These are phyloP conservation scores for Eurotiales sp. DNA, from an alignment of 2,329 filamentous ascomycete species.

Conservation along the genomic window DNA sequence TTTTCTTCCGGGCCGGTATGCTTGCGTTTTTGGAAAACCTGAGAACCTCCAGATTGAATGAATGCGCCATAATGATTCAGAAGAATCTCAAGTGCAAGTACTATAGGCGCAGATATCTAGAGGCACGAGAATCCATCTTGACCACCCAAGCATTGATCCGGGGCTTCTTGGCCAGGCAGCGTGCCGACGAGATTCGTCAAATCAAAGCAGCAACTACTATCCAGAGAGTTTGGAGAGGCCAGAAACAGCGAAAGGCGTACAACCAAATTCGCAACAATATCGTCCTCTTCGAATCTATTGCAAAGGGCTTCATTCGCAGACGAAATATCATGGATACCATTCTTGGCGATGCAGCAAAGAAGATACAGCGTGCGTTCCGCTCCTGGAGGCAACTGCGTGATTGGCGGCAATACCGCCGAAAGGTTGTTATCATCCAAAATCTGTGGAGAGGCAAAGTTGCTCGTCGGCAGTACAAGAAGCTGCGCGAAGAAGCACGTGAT, in stretches of 20 bases:
- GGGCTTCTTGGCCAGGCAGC: slow-evolving; percentile 72
- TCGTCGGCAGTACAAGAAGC: slow-evolving; percentile 78
- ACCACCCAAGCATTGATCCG: slow-evolving; percentile 73
- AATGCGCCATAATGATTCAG: slow-evolving; percentile 95
- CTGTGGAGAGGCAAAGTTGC: slow-evolving; percentile 84
- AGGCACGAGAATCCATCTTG: slow-evolving; percentile 77
- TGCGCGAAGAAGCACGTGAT: slow-evolving; percentile 94
- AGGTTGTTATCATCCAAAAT: slow-evolving; percentile 85
- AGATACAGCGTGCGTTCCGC: slow-evolving; percentile 89
- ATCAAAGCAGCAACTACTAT: slow-evolving; percentile 89
- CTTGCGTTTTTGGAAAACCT: slow-evolving; percentile 95
- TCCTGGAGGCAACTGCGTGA: slow-evolving; percentile 70
- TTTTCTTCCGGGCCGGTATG: slow-evolving; percentile 99
- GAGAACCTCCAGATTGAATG: slow-evolving; percentile 82
- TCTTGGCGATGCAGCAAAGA: slow-evolving; percentile 81
- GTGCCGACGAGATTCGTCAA: slow-evolving; percentile 74
- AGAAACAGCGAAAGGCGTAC: slow-evolving; percentile 82
- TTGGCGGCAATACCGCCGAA: slow-evolving; percentile 86
- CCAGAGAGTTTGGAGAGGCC: slow-evolving; percentile 89
- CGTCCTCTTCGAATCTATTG: slow-evolving; percentile 80
- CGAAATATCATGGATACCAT: slow-evolving; percentile 92
- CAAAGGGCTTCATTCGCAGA: slow-evolving; percentile 87
- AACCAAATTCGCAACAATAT: slow-evolving; percentile 74
- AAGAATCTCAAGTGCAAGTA: slow-evolving; percentile 97
- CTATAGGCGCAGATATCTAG: slow-evolving; percentile 86